Evolutionary conservation across 140 eudicot genomes (phyloP).

Genomic region (Flaveria floridana): DNA sequence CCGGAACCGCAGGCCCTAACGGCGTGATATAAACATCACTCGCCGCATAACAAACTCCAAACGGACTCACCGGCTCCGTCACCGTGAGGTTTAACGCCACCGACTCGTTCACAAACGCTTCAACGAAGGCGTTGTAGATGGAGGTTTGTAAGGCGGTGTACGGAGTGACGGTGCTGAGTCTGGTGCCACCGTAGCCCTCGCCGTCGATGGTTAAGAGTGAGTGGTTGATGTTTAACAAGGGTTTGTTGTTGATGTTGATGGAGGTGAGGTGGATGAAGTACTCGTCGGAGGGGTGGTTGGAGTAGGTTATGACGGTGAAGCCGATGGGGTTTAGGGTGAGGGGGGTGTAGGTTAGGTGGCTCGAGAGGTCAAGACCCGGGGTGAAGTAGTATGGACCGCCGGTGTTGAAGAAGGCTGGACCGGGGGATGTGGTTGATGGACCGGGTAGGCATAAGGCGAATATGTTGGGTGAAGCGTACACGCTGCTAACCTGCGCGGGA

Average conservation of each 20-base stretch:
- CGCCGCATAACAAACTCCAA: conserved; percentile 36
- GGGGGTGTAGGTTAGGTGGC: conserved; percentile 44
- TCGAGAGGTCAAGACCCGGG: conserved; percentile 44
- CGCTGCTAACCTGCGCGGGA: conserved; percentile 41
- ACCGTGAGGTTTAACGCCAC: conserved; percentile 30
- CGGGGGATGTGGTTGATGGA: conserved; percentile 18
- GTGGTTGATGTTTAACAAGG: conserved; percentile 22
- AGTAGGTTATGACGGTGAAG: conserved; percentile 29
- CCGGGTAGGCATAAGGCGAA: conserved; percentile 53
- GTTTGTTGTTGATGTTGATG: conserved; percentile 37
- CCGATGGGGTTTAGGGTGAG: conserved; percentile 41
- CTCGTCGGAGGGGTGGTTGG: conserved; percentile 37
- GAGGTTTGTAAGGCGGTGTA: conserved; percentile 40
- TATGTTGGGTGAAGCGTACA: conserved; percentile 39
- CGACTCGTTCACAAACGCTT: conserved; percentile 37
- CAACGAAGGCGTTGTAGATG: conserved; percentile 31
- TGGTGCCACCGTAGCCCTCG: conserved; percentile 42
- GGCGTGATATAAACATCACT: conserved; percentile 24
- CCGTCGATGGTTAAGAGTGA: conserved; percentile 34
- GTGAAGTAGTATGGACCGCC: conserved; percentile 46
- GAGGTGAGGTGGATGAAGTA: conserved; percentile 45
- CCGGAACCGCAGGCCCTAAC: conserved; percentile 43
- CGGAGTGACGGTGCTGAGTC: conserved; percentile 44
- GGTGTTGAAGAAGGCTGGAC: conserved; percentile 42
- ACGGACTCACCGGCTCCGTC: conserved; percentile 37